phyloP scores from a whole-genome alignment of 2,329 filamentous ascomycete genomes.

The Talaromyces sp. region DNA sequence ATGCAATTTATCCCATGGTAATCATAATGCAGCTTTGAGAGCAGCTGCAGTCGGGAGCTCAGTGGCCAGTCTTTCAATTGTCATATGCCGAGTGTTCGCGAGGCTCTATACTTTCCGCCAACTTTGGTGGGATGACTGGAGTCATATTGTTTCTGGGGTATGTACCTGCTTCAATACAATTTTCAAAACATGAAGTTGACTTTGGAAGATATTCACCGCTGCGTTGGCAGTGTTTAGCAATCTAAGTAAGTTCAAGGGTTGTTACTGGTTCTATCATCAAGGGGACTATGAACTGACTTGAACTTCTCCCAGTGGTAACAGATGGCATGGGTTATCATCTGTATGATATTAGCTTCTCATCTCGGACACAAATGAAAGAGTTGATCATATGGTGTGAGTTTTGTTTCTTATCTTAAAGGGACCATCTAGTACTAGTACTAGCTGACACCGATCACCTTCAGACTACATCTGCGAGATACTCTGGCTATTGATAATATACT shows the following conservation, averaged over 20 bases:
- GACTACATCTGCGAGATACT: neutral
- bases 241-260: neutral
- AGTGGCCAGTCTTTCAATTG: neutral
- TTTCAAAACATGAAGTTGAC: neutral
- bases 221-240: neutral
- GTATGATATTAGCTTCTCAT: neutral
- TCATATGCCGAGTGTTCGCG: neutral
- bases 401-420: no score
- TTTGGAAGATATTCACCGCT: neutral
- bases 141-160: neutral
- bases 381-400: neutral
- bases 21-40: neutral
- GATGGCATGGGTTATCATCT: neutral
- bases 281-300: neutral
- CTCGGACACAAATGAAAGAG: neutral
- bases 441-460: neutral
- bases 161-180: neutral
- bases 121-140: neutral
- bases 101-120: neutral
- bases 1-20: neutral
- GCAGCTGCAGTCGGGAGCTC: neutral
- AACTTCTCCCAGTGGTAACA: neutral
- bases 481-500: neutral
- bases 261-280: no score
- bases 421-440: neutral